A percentile compares a stretch with the other conserved stretches of the same genome.
These are phyloP conservation scores for Hypoxylon sp. DNA, from an alignment of 2,329 filamentous ascomycete genomes.

Conservation along the genomic window DNA sequence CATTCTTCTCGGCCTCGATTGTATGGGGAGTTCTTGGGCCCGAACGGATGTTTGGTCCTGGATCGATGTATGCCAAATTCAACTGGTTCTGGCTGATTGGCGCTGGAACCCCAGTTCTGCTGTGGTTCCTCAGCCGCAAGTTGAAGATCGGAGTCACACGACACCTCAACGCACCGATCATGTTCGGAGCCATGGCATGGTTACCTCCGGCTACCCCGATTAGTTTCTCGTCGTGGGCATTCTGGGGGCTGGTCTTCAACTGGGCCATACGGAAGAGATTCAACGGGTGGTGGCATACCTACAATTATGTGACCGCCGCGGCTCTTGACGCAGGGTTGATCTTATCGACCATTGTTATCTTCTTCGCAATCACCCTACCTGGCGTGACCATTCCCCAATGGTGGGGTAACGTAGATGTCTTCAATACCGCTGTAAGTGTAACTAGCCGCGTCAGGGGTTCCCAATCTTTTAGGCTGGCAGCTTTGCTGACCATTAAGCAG, in stretches of 20 bases:
- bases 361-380: slow-evolving; percentile 55
- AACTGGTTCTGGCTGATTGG: slow-evolving; percentile 69
- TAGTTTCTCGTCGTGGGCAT: slow-evolving; percentile 70
- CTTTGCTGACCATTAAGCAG: slow-evolving; percentile 45
- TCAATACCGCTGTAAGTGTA: slow-evolving; percentile 53
- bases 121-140: slow-evolving; percentile 59
- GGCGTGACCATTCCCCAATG: slow-evolving; percentile 56
- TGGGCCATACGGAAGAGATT: slow-evolving; percentile 65
- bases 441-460: slow-evolving; percentile 48
- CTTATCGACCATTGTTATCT: slow-evolving; percentile 54
- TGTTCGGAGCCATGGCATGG: slow-evolving; percentile 66
- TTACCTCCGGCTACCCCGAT: slow-evolving; percentile 71
- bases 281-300: slow-evolving; percentile 70
- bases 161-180: slow-evolving; percentile 68
- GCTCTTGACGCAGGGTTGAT: slow-evolving; percentile 57
- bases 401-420: slow-evolving; percentile 66
- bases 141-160: slow-evolving; percentile 59
- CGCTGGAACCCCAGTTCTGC: slow-evolving; percentile 59
- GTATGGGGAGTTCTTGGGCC: slow-evolving; percentile 71
- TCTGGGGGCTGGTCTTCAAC: slow-evolving; percentile 70
- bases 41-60: slow-evolving; percentile 65
- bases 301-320: slow-evolving; percentile 58
- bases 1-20: slow-evolving; percentile 65
- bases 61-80: slow-evolving; percentile 63
- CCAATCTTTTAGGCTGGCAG: slow-evolving; percentile 45